Conservation (phyloP, 306 rosid species). For the Heteromeles arbutifolia region DNA sequence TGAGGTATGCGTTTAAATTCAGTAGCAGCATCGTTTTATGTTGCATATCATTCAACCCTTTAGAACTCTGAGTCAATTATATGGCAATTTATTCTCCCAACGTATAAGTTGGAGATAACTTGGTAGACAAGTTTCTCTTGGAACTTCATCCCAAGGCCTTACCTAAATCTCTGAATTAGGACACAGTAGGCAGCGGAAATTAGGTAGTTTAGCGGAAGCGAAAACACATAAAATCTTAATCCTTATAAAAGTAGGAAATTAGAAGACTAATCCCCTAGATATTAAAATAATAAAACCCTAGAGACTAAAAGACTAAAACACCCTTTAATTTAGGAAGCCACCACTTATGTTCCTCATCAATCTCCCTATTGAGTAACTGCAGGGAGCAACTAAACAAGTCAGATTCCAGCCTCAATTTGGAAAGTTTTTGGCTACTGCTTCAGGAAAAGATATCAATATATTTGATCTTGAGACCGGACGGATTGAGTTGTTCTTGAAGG, state of each 20-base stretch:
- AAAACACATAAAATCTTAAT: too few species aligned
- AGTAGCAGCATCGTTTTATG: not conserved
- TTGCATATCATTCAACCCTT: not conserved
- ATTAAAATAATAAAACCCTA: too few species aligned
- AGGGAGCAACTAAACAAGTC: conserved; percentile 58
- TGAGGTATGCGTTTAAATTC: not conserved
- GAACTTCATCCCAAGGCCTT: conserved; percentile 2
- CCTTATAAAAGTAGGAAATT: too few species aligned
- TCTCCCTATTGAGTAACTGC: conserved; percentile 9
- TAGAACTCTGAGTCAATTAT: not conserved
- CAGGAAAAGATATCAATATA: conserved; percentile 31
- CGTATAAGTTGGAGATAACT: conserved; percentile 3
- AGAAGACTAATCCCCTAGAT: too few species aligned
- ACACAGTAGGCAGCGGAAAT: too few species aligned
- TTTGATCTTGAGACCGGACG: conserved; percentile 39
- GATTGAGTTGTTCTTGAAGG: conserved; percentile 24
- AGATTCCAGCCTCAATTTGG: conserved; percentile 55
- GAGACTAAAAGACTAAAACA: too few species aligned
- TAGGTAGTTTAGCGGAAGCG: too few species aligned
- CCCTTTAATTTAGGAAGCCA: too few species aligned
- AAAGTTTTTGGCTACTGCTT: conserved; percentile 39
- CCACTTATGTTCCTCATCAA: too few species aligned
- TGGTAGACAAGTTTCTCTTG: conserved; percentile 1
- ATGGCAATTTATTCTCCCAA: not conserved
- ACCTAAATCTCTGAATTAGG: not conserved